These are phyloP conservation scores for Cynanchum wilfordii DNA, from an alignment of 257 asterid species.

Conservation along the genomic window DNA sequence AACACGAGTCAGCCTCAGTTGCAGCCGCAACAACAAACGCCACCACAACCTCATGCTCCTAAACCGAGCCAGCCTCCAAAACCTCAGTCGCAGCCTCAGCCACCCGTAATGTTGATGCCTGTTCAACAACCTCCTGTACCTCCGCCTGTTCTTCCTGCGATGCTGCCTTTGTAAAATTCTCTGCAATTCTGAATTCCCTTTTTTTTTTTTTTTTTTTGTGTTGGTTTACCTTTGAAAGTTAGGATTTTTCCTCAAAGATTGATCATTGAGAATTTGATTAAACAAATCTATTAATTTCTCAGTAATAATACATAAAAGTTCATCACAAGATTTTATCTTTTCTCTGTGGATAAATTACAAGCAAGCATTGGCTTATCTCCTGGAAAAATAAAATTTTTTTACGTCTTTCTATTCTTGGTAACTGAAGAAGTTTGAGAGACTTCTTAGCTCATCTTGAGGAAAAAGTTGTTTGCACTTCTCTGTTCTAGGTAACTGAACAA, in stretches of 20 bases:
- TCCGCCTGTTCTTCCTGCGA: slow-evolving; percentile 45
- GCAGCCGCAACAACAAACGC: slow-evolving; percentile 11
- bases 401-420: neutral
- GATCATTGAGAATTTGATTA: neutral
- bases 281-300: neutral
- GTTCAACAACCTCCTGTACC: slow-evolving; percentile 46
- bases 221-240: neutral
- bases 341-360: neutral
- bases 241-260: slow-evolving; percentile 1
- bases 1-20: slow-evolving; percentile 34
- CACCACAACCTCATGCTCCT: slow-evolving; percentile 11
- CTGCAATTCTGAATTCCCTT: slow-evolving; percentile 11
- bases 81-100: slow-evolving; percentile 24
- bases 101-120: slow-evolving; percentile 35
- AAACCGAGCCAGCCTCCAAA: slow-evolving; percentile 26
- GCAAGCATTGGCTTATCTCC: neutral
- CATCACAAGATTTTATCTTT: neutral
- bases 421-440: neutral
- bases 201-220: neutral
- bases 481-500: neutral
- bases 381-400: neutral
- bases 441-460: neutral
- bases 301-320: neutral
- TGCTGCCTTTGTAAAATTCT: slow-evolving; percentile 55
- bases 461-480: neutral